Conservation (phyloP, 345 rosid genomes). For the Reutealis trisperma region DNA sequence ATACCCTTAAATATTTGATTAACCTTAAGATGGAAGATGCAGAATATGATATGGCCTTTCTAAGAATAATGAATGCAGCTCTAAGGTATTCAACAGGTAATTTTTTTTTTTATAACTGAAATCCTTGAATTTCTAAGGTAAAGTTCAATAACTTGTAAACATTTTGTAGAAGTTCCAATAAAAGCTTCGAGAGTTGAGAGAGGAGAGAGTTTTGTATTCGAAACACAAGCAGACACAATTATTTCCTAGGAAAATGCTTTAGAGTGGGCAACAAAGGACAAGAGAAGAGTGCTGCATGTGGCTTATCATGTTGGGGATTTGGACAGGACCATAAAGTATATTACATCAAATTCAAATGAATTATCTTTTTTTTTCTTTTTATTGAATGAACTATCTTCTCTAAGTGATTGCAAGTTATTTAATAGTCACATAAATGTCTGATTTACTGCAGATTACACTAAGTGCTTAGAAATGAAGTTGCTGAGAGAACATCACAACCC, state of each 20-base stretch:
- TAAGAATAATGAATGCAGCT: too few relatives aligned
- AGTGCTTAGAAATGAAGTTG: conserved; percentile 40
- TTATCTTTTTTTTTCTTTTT: background rate
- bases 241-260: conserved; percentile 61
- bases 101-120: too few relatives aligned
- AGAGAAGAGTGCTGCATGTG: conserved; percentile 91
- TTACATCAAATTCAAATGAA: too few relatives aligned
- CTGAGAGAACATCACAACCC: background rate
- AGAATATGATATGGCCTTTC: too few relatives aligned
- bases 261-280: conserved; percentile 53
- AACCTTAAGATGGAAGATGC: too few relatives aligned
- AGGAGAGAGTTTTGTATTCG: conserved; percentile 39
- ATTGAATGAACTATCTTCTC: background rate
- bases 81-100: too few relatives aligned
- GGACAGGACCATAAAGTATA: conserved; percentile 89
- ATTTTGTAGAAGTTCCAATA: too few relatives aligned
- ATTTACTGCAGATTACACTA: conserved; percentile 65
- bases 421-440: background rate
- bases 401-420: background rate
- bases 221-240: conserved; percentile 61
- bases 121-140: too few relatives aligned
- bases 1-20: too few relatives aligned
- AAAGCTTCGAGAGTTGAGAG: conserved; percentile 49
- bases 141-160: too few relatives aligned
- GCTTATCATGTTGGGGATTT: conserved; percentile 97